Evolutionary conservation across 192 early-diverging fungal species (phyloP), one percentile per base, ranked within the genome.

Genomic region (Allomyces macrogynus): DNA sequence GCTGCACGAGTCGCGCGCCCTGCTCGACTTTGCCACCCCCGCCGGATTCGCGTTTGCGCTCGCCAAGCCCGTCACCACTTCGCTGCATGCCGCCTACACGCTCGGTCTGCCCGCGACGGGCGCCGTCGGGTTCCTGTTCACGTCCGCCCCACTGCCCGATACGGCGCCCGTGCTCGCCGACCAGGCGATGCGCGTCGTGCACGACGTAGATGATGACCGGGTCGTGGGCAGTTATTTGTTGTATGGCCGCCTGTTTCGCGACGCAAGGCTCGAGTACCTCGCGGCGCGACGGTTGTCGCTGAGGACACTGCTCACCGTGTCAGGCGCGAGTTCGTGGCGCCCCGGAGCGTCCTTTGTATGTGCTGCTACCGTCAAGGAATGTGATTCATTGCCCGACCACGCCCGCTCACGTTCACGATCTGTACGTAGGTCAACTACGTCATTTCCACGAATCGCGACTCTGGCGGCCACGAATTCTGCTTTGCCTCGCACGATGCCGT

Each of bases 401-500:
- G 32, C 32, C n/a, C n/a, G 7, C 32, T 40, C 32, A 40, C 32
- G 32, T 40, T 40, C 32, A 40, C 32, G 7, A 40, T 40, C 5
- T n/a, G n/a, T n/a, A n/a, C 20, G 49, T 57, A 57, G 49, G 49
- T 57, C 12, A 14, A 57, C 20, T 57, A 57, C 9, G 20, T 20
- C 16, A 5, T 57, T 5, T 14, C 49, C 20, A 57, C 49, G 49
- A 57, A n/a, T 10, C 49, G 49, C 3, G 49, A 1, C 20, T 4
- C 1, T 3, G 12, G 49, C 16, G 49, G 49, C 16, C 49, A 57
- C 49, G 90, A 92, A 67, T 67, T 83, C 23, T 87, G 81, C 24
- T 88, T 82, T 70, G 81, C 81, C 1, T 86, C 89, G 1, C 85
- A 86, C 54, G 88, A 87, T 70, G 81, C 79, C 23, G 73, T 95